These are phyloP conservation scores for Venturia aucupariae DNA, from an alignment of 2,329 filamentous ascomycete genomes.

Conservation along the genomic window DNA sequence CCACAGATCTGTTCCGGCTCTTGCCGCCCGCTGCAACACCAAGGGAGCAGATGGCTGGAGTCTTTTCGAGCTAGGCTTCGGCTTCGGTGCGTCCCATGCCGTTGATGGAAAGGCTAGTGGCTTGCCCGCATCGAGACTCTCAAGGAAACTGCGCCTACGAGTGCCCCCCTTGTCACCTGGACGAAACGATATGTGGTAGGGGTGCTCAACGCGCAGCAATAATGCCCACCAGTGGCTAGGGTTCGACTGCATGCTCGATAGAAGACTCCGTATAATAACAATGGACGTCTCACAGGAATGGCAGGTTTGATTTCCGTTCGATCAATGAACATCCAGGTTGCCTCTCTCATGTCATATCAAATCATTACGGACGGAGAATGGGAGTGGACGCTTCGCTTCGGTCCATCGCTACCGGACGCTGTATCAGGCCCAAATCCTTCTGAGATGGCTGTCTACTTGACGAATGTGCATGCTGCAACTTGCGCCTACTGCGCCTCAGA, in stretches of 20 bases:
- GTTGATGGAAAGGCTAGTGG: not conserved
- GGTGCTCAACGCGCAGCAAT: constrained; percentile 1
- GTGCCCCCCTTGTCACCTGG: not conserved
- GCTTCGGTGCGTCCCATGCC: not conserved
- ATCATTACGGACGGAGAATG: not conserved
- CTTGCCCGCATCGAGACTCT: not conserved
- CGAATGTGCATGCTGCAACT: not conserved
- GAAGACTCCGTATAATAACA: not conserved
- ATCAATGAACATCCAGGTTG: not conserved
- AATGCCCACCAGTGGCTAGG: not conserved
- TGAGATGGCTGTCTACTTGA: not conserved
- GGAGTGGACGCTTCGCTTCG: not conserved
- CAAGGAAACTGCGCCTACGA: not conserved
- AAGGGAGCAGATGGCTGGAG: not conserved
- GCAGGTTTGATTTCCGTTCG: not conserved
- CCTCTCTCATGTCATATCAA: not conserved
- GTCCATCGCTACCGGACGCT: not conserved
- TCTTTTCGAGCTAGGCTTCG: constrained; percentile 1
- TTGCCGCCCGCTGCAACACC: constrained; percentile 4
- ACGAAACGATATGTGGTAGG: not conserved
- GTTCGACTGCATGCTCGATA: not conserved
- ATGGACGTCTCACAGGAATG: not conserved
- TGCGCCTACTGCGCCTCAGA: not conserved
- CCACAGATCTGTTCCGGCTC: not conserved
- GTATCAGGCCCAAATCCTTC: not conserved